These are phyloP conservation scores for Beta macrorhiza DNA, from an alignment of 179 eudicot species.

Conservation along the genomic window DNA sequence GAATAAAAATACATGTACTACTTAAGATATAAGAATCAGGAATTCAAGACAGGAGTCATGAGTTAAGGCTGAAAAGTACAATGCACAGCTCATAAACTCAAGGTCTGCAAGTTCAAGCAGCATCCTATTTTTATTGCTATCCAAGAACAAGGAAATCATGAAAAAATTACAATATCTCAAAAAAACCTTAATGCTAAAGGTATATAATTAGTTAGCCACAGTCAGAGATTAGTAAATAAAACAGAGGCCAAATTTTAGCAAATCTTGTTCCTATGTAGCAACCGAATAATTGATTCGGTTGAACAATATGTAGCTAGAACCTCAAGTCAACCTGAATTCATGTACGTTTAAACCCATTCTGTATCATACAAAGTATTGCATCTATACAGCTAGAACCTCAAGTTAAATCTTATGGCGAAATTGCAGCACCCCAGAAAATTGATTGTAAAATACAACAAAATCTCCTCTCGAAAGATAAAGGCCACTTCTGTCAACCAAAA, in stretches of 20 bases:
- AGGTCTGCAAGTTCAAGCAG: not conserved
- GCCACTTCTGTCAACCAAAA: not conserved
- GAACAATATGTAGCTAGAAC: not conserved
- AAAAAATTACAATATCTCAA: no score
- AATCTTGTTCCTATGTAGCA: not conserved
- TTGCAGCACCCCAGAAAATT: not conserved
- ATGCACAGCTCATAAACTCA: not conserved
- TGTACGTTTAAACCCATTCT: not conserved
- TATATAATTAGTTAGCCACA: not conserved
- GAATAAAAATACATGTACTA: not conserved
- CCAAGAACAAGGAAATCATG: not conserved
- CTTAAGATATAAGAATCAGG: not conserved
- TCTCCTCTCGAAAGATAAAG: not conserved
- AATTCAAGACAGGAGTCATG: not conserved
- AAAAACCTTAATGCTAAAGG: not conserved
- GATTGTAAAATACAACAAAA: slow-evolving; percentile 10
- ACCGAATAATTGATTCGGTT: not conserved
- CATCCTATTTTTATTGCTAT: not conserved
- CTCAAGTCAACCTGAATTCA: not conserved
- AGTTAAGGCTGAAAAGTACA: not conserved
- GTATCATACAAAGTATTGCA: not conserved
- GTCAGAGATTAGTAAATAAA: not conserved
- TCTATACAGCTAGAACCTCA: not conserved
- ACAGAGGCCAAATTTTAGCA: not conserved
- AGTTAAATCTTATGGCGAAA: not conserved